phyloP scores from a whole-genome alignment of 257 asterid genomes.

The Scutellaria galericulata region DNA sequence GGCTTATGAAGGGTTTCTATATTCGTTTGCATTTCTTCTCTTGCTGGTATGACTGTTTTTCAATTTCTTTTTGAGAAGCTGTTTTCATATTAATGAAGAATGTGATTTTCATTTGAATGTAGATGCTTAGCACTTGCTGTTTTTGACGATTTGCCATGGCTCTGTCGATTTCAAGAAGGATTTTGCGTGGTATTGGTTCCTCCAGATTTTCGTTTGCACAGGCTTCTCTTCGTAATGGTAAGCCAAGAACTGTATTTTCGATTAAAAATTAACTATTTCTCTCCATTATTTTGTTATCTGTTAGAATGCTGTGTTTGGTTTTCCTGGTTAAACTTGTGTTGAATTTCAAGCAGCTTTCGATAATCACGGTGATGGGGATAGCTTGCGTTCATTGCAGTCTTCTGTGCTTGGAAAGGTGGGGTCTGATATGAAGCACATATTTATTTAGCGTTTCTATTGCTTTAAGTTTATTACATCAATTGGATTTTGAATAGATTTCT shows the following conservation, averaged over 20 bases:
- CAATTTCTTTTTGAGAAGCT: too few species aligned
- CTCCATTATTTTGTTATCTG: too few species aligned
- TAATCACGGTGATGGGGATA: slow-evolving; percentile 29
- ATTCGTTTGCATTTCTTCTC: too few species aligned
- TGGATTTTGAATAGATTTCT: background rate
- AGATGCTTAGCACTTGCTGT: background rate
- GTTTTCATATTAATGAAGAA: too few species aligned
- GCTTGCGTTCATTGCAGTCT: slow-evolving; percentile 25
- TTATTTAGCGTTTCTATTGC: background rate
- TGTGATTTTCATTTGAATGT: too few species aligned
- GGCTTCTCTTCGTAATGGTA: slow-evolving; percentile 29
- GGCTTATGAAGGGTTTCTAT: too few species aligned
- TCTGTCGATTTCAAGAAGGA: slow-evolving; percentile 35
- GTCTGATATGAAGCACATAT: background rate
- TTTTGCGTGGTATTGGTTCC: slow-evolving; percentile 32
- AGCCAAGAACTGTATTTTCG: background rate
- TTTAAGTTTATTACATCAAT: background rate
- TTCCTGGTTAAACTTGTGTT: background rate
- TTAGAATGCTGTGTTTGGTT: background rate
- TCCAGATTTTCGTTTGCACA: slow-evolving; percentile 17
- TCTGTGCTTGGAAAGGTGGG: slow-evolving; percentile 40
- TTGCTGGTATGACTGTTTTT: too few species aligned
- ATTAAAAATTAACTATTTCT: background rate
- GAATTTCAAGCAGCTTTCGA: slow-evolving; percentile 17
- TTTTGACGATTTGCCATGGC: slow-evolving; percentile 32